A percentile compares a stretch with the other conserved stretches of the same genome.
phyloP scores from a whole-genome alignment of 768 basidiomycete species.

The Tylopilus subfusipes region DNA sequence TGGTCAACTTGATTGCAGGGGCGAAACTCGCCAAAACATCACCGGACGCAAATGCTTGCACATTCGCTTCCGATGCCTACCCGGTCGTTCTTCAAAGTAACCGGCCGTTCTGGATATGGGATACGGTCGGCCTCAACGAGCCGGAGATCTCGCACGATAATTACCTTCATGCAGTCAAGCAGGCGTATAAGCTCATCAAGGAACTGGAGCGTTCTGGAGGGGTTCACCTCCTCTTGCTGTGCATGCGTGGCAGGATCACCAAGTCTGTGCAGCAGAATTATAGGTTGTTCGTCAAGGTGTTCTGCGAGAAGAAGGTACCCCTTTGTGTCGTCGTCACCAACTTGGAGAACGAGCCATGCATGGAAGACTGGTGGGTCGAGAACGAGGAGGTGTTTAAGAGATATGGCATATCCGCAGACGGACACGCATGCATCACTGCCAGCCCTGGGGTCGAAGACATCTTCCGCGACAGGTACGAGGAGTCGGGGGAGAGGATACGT shows the following conservation, averaged over 20 bases:
- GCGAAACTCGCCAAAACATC: constrained; percentile 27
- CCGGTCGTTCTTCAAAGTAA: constrained; percentile 12
- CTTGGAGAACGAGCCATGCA: constrained; percentile 34
- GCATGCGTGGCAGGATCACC: constrained; percentile 38
- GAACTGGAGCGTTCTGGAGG: constrained; percentile 32
- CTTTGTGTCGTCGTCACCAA: constrained; percentile 38
- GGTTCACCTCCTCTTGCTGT: constrained; percentile 38
- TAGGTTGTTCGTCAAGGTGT: constrained; percentile 36
- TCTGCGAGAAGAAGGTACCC: constrained; percentile 38
- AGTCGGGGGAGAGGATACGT: constrained; percentile 27
- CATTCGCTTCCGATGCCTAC: constrained; percentile 30
- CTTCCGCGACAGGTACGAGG: constrained; percentile 28
- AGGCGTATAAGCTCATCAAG: constrained; percentile 34
- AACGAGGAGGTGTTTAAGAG: constrained; percentile 32
- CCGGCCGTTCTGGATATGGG: constrained; percentile 27
- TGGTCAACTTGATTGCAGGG: constrained; percentile 40
- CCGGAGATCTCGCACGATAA: constrained; percentile 14
- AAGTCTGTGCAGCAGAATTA: constrained; percentile 37
- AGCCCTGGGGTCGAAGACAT: constrained; percentile 21
- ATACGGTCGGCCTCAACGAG: constrained; percentile 33
- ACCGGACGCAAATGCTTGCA: constrained; percentile 33
- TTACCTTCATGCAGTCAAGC: constrained; percentile 26
- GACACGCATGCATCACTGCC: constrained; percentile 42
- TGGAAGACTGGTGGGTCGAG: constrained; percentile 38
- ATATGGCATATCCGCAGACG: constrained; percentile 28